Evolutionary conservation across 768 basidiomycete genomes (phyloP), one percentile per base, ranked within the genome.

Genomic region (Gloeostereum incarnatum): DNA sequence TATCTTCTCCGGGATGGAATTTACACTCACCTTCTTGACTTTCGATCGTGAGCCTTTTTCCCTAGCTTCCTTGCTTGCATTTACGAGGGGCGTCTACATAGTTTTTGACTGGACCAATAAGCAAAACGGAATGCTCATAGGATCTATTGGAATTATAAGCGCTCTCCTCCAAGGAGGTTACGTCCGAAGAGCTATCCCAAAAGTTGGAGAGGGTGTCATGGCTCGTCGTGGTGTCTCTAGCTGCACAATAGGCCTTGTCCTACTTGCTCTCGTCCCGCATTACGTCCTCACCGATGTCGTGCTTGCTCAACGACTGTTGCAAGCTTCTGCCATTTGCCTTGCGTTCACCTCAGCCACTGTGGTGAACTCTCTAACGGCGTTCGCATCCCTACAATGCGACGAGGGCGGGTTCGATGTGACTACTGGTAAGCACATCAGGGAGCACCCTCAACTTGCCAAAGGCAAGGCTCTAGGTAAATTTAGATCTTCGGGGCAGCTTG

Each of bases 311-410:
- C 68, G 62, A 25, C 60, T 78, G 13, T 61, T 85, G 11, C 76
- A 75, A 51, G 67, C 59, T n/a, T 82, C 87, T 5, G 86, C 89
- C 1, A 69, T 84, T 4, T 86, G 81, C 50, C 69, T 97, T 61
- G 90, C 91, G 3, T 96, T 91, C 63, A 96, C 94, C 4, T 86
- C 82, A 44, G 93, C 94, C 4, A 96, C 91, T 1, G 93, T 96
- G 35, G 94, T 99, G 45, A 97, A 86, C 52, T 77, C 88, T 6
- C 66, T 99, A 46, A 99, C 91, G 25, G 81, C 92, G 18, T 78
- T 82, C 45, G 94, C 93, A 7, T 92, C 90, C 10, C 56, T 92
- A 47, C 90, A 93, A 59, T 92, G 89, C 45, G 87, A 94, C 52
- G 87, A 91, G 20, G 69, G 59, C 8, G 59, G 58, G 9, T 56